Conservation (phyloP, 2,329 filamentous ascomycete genomes). For the Curvularia hawaiiensis region DNA sequence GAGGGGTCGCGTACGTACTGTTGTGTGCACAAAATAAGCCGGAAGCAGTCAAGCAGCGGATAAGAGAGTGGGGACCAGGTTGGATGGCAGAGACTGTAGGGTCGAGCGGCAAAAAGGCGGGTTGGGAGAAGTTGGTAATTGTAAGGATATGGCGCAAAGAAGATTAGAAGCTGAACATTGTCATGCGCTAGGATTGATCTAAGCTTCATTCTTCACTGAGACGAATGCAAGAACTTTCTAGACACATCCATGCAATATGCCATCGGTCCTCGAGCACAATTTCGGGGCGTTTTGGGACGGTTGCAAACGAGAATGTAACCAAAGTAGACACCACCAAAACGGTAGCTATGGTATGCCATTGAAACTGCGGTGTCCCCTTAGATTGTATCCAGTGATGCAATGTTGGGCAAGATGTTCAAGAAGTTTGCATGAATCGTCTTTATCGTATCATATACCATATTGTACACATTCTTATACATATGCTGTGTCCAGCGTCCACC, state of each 20-base stretch:
- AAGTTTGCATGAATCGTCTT: neutral
- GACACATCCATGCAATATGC: neutral
- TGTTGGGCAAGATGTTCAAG: neutral
- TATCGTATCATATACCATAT: neutral
- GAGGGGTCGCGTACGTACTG: conserved; percentile 86
- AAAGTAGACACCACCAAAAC: neutral
- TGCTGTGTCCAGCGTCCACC: conserved; percentile 20
- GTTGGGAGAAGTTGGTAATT: conserved; percentile 93
- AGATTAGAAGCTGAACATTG: conserved; percentile 3
- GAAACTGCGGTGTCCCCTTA: neutral
- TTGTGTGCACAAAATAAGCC: conserved; percentile 92
- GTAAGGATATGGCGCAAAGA: conserved; percentile 75
- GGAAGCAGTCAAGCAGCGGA: conserved; percentile 68
- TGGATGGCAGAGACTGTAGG: conserved; percentile 83
- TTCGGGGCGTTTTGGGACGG: neutral
- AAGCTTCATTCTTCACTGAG: conserved; percentile 25
- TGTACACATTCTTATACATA: conserved; percentile 25
- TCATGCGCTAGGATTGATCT: conserved; percentile 12
- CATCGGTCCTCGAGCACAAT: neutral
- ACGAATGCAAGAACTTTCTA: neutral
- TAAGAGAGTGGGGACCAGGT: conserved; percentile 61
- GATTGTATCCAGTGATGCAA: neutral
- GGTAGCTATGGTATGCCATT: neutral
- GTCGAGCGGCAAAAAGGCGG: conserved; percentile 82
- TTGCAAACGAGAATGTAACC: neutral